Conservation (phyloP, 768 basidiomycete species). For the Hypholoma fasciculare region DNA sequence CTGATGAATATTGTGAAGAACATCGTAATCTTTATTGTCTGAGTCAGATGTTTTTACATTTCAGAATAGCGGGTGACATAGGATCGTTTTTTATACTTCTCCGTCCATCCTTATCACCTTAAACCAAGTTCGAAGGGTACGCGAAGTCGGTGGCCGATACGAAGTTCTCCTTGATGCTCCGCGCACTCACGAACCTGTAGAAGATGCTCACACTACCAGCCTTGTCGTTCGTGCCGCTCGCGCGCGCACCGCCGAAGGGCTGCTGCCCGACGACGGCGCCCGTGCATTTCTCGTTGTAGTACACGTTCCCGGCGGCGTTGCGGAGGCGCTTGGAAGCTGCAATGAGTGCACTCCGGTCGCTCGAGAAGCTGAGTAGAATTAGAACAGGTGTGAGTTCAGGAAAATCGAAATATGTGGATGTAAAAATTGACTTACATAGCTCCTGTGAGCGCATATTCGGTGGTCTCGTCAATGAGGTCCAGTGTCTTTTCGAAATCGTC, state of each 20-base stretch:
- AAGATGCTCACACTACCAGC: conserved; percentile 77
- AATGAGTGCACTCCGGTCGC: conserved; percentile 79
- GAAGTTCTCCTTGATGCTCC: conserved; percentile 98
- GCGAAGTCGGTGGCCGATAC: conserved; percentile 74
- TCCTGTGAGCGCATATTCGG: conserved; percentile 92
- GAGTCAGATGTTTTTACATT: not conserved
- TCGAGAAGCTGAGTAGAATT: conserved; percentile 62
- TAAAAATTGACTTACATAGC: conserved; percentile 63
- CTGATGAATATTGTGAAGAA: too few relatives aligned
- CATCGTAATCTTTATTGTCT: too few relatives aligned
- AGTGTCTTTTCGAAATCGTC: conserved; percentile 83
- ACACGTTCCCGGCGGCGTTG: conserved; percentile 93
- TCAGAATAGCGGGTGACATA: not conserved
- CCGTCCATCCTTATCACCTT: conserved; percentile 10
- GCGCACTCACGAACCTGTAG: conserved; percentile 79
- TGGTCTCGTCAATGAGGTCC: conserved; percentile 83
- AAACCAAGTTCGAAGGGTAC: conserved; percentile 88
- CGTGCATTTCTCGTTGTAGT: conserved; percentile 98
- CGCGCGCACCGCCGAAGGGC: conserved; percentile 94
- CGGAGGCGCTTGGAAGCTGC: conserved; percentile 80
- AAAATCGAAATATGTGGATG: not conserved
- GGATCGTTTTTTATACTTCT: too few relatives aligned
- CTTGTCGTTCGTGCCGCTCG: conserved; percentile 97
- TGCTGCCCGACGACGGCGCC: conserved; percentile 98
- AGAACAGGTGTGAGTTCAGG: conserved; percentile 4